A percentile compares a stretch with the other conserved stretches of the same genome.
phyloP scores from a whole-genome alignment of 148 eudicot genomes.

The Polygonum maritimum region DNA sequence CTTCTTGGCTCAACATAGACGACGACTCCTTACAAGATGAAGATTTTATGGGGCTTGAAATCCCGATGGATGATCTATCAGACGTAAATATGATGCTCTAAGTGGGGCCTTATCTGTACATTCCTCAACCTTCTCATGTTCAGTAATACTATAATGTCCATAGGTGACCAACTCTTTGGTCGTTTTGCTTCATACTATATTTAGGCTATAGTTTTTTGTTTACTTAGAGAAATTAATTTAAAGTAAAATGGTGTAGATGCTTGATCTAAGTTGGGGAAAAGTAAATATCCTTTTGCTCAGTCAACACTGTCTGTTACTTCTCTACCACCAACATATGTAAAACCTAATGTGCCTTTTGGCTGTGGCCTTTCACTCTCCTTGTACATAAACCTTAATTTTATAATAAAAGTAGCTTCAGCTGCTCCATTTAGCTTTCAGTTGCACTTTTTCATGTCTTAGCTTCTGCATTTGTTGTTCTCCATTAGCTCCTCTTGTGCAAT shows the following conservation, averaged over 20 bases:
- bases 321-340: not conserved
- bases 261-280: not conserved
- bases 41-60: constrained; percentile 55
- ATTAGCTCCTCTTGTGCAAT: not conserved
- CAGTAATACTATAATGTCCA: constrained; percentile 10
- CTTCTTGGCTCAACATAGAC: constrained; percentile 68
- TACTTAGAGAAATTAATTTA: not conserved
- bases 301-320: not conserved
- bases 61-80: constrained; percentile 76
- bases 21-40: constrained; percentile 55
- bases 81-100: constrained; percentile 60
- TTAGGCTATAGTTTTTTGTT: constrained; percentile 35
- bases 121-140: constrained; percentile 19
- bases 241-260: constrained; percentile 1
- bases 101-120: constrained; percentile 27
- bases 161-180: constrained; percentile 24
- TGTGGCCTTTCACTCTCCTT: constrained; percentile 1
- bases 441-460: not conserved
- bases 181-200: constrained; percentile 17
- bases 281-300: constrained; percentile 10
- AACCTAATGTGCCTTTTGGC: not conserved
- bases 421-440: not conserved
- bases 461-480: not conserved
- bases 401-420: not conserved
- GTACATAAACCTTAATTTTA: constrained; percentile 12